These are phyloP conservation scores for Sugiyamaella mastotermitis DNA, from an alignment of 805 yeast species.

Conservation along the genomic window DNA sequence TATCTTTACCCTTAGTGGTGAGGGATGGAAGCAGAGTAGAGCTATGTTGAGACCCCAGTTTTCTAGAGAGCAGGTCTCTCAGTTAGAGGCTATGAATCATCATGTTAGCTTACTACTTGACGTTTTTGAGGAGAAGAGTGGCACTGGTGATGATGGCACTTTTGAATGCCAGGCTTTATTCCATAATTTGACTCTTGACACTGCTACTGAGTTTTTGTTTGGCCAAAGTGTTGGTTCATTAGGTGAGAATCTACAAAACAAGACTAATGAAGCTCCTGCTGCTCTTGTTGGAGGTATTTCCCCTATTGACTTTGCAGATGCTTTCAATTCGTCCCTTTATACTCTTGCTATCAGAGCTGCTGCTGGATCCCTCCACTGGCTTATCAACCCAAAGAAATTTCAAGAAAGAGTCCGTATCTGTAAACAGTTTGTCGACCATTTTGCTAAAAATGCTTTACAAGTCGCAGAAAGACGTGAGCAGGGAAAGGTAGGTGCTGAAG, in stretches of 20 bases:
- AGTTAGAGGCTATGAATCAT: slow-evolving; percentile 21
- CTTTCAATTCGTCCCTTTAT: slow-evolving; percentile 20
- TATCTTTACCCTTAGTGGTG: slow-evolving; percentile 31
- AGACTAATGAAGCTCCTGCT: slow-evolving; percentile 15
- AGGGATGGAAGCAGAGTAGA: slow-evolving; percentile 33
- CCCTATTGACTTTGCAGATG: slow-evolving; percentile 23
- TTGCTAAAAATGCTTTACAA: slow-evolving; percentile 36
- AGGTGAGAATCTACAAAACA: slow-evolving; percentile 6
- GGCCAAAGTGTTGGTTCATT: slow-evolving; percentile 27
- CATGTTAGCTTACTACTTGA: slow-evolving; percentile 25
- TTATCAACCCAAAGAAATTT: slow-evolving; percentile 26
- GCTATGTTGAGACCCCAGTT: slow-evolving; percentile 34
- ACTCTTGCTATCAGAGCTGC: slow-evolving; percentile 14
- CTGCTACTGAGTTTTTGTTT: slow-evolving; percentile 31
- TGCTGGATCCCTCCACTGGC: slow-evolving; percentile 16
- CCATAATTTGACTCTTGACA: slow-evolving; percentile 28
- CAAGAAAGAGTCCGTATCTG: slow-evolving; percentile 28
- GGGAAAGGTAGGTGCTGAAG: slow-evolving; percentile 13
- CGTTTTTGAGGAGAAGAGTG: slow-evolving; percentile 8
- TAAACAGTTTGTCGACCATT: slow-evolving; percentile 34
- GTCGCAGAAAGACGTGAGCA: slow-evolving; percentile 24
- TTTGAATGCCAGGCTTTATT: slow-evolving; percentile 25
- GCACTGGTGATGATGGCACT: slow-evolving; percentile 2
- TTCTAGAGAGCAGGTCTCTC: slow-evolving; percentile 28
- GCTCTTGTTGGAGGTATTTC: slow-evolving; percentile 11